Evolutionary conservation across 257 asterid genomes (phyloP).

Genomic region (Vinca minor): DNA sequence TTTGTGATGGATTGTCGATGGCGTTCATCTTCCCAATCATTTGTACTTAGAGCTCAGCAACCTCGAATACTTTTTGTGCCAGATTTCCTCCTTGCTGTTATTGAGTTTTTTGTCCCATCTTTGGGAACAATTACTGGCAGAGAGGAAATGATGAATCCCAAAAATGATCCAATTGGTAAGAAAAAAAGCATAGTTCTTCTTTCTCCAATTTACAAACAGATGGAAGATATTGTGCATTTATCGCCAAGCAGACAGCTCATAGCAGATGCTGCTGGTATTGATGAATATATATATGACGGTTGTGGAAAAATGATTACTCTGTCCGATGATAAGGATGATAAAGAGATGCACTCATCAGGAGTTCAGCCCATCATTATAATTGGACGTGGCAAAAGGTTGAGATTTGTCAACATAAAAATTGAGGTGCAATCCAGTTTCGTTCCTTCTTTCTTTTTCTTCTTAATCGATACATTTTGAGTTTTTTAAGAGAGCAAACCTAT

Average conservation of each 20-base stretch:
- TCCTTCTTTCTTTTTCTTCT: neutral
- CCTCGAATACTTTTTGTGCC: constrained; percentile 95
- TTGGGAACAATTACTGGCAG: constrained; percentile 90
- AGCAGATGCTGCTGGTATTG: constrained; percentile 75
- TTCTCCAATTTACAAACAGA: constrained; percentile 51
- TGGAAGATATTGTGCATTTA: constrained; percentile 63
- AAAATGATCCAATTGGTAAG: constrained; percentile 75
- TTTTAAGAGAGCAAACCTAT: too few species aligned
- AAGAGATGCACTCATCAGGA: constrained; percentile 40
- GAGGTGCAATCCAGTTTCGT: constrained; percentile 53
- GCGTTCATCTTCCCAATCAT: constrained; percentile 80
- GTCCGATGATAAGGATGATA: constrained; percentile 43
- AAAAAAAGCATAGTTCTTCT: constrained; percentile 61
- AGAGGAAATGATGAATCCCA: constrained; percentile 91
- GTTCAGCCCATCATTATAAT: constrained; percentile 65
- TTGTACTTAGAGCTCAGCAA: constrained; percentile 91
- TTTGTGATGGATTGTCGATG: constrained; percentile 96
- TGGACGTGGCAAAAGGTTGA: constrained; percentile 86
- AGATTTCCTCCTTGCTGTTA: constrained; percentile 82
- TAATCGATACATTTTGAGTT: too few species aligned
- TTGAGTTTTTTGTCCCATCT: constrained; percentile 94
- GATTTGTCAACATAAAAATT: constrained; percentile 77
- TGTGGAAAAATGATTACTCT: constrained; percentile 83
- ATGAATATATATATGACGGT: constrained; percentile 84
- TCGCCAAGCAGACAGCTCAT: constrained; percentile 75